Evolutionary conservation across 768 basidiomycete species (phyloP).

Genomic region (Rhodosporidiobolus sp.): DNA sequence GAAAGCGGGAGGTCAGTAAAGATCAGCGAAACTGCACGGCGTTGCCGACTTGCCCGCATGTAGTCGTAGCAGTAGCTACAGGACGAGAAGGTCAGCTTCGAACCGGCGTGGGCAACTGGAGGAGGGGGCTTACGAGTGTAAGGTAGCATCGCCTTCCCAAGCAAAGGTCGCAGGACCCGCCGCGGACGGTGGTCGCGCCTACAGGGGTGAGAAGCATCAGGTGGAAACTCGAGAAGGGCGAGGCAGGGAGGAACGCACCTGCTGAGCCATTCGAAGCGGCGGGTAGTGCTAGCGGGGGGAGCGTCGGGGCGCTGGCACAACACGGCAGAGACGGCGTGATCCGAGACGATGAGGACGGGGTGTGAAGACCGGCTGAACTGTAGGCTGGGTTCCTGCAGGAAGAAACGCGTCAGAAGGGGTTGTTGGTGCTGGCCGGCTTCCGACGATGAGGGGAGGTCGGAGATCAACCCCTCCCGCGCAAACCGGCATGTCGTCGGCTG

Average conservation of each 20-base stretch:
- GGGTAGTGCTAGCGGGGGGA: neutral
- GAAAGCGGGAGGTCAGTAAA: neutral
- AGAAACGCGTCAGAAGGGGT: too few relatives aligned
- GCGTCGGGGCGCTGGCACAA: neutral
- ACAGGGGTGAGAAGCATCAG: neutral
- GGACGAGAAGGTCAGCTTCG: neutral
- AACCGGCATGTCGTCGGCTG: too few relatives aligned
- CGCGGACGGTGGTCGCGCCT: conserved; percentile 1
- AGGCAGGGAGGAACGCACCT: neutral
- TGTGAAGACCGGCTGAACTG: too few relatives aligned
- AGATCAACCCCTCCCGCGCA: too few relatives aligned
- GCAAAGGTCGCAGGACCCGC: neutral
- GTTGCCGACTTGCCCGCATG: conserved; percentile 23
- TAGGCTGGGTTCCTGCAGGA: too few relatives aligned
- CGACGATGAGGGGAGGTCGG: too few relatives aligned
- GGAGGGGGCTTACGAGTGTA: conserved; percentile 31
- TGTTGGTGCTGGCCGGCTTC: too few relatives aligned
- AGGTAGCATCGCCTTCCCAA: conserved; percentile 38
- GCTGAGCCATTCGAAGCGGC: conserved; percentile 18
- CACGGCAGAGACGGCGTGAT: neutral
- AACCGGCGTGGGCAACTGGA: neutral
- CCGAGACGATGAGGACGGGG: too few relatives aligned
- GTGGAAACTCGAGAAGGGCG: neutral
- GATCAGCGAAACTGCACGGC: neutral
- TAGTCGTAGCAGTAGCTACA: conserved; percentile 40